A percentile compares a stretch with the other conserved stretches of the same genome.
Evolutionary conservation across 2,329 filamentous ascomycete genomes (phyloP).

Genomic region (Cryoendolithus antarcticus): DNA sequence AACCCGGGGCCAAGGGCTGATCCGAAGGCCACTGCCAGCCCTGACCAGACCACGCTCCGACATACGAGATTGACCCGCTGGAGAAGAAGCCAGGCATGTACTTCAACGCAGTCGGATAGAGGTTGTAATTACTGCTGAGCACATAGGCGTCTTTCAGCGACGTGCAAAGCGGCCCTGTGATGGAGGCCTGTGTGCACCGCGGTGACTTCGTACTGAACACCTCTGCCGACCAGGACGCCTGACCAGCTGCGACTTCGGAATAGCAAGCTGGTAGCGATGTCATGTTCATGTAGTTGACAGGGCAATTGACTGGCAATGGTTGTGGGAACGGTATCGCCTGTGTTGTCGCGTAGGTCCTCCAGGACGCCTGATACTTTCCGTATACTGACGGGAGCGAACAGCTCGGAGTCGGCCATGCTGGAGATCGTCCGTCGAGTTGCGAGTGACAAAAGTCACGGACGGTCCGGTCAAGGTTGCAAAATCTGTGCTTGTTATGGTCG

Average conservation of each 20-base stretch:
- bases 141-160: slow-evolving; percentile 2
- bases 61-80: neutral
- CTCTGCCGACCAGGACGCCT: neutral
- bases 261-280: slow-evolving; percentile 1
- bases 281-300: neutral
- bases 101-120: neutral
- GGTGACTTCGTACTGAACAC: neutral
- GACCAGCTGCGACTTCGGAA: neutral
- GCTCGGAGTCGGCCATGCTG: slow-evolving; percentile 1
- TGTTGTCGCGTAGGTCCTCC: neutral
- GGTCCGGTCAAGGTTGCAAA: too few relatives aligned
- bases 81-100: neutral
- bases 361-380: neutral
- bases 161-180: neutral
- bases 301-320: neutral
- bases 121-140: neutral
- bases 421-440: too few relatives aligned
- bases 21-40: too few relatives aligned
- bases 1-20: too few relatives aligned
- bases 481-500: too few relatives aligned
- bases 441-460: too few relatives aligned
- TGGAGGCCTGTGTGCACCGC: slow-evolving; percentile 1
- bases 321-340: neutral
- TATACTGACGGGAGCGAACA: neutral
- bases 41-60: too few relatives aligned